Evolutionary conservation across 345 rosid species (phyloP).

Genomic region (Lepidium didymum): DNA sequence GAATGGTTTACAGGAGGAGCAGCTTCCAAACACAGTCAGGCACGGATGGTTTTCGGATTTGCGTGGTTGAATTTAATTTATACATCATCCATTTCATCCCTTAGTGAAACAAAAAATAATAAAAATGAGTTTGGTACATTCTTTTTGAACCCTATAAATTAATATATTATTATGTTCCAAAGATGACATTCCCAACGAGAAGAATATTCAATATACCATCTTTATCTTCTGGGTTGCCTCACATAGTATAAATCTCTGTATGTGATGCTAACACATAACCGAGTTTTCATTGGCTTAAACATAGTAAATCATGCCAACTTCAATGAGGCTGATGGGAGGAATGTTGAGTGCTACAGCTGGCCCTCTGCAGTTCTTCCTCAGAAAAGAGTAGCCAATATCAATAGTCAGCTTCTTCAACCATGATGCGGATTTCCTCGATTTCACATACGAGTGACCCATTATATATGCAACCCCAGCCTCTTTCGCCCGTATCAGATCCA

Average conservation of each 20-base stretch:
- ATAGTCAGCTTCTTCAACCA: slow-evolving; percentile 64
- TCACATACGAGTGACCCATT: slow-evolving; percentile 87
- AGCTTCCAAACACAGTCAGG: neutral
- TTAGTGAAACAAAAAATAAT: neutral
- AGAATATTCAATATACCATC: neutral
- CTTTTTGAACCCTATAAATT: neutral
- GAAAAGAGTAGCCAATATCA: slow-evolving; percentile 81
- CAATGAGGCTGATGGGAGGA: slow-evolving; percentile 89
- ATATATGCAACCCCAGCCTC: slow-evolving; percentile 86
- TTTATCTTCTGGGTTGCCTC: neutral
- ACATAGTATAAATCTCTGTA: no score
- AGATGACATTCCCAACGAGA: neutral
- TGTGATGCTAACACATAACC: neutral
- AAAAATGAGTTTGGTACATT: neutral
- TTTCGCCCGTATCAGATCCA: slow-evolving; percentile 74
- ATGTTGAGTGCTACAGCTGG: slow-evolving; percentile 86
- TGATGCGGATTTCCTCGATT: slow-evolving; percentile 64
- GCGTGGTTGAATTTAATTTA: neutral
- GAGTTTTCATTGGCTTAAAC: slow-evolving; percentile 33
- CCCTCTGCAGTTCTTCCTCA: slow-evolving; percentile 91
- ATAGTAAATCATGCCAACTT: slow-evolving; percentile 93
- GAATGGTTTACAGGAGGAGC: neutral
- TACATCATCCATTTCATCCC: neutral
- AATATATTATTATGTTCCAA: neutral
- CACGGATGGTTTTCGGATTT: neutral